Evolutionary conservation across 106 monocot species (phyloP).

Genomic region (Acorus gramineus): DNA sequence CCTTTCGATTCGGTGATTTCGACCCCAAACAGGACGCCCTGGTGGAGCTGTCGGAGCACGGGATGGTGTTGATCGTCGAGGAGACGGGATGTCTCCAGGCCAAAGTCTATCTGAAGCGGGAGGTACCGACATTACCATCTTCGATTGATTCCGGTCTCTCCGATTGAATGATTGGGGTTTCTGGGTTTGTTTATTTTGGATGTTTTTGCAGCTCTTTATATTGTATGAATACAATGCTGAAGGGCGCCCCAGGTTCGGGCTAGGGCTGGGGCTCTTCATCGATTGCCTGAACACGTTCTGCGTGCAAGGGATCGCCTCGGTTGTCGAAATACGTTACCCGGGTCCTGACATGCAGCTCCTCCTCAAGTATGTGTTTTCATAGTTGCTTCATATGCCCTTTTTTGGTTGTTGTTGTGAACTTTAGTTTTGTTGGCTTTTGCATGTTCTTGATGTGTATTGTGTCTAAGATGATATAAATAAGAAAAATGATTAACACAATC

Average conservation of each 20-base stretch:
- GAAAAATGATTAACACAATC: too few species aligned
- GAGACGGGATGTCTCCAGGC: constrained; percentile 92
- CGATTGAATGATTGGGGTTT: too few species aligned
- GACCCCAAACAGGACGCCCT: constrained; percentile 56
- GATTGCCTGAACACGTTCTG: constrained; percentile 90
- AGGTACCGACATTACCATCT: constrained; percentile 27
- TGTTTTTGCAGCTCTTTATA: constrained; percentile 56
- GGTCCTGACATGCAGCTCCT: constrained; percentile 96
- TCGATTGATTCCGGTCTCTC: too few species aligned
- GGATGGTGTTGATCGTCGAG: constrained; percentile 85
- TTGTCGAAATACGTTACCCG: constrained; percentile 88
- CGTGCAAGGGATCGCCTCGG: constrained; percentile 38
- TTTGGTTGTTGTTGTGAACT: background rate
- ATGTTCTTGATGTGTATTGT: too few species aligned
- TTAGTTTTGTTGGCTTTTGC: background rate
- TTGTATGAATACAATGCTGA: constrained; percentile 68
- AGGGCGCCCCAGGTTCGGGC: constrained; percentile 86
- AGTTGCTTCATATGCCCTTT: background rate
- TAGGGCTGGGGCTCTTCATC: constrained; percentile 76
- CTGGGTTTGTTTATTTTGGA: too few species aligned
- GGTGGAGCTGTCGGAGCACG: constrained; percentile 89
- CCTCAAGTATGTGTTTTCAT: constrained; percentile 45
- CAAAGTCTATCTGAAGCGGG: constrained; percentile 96
- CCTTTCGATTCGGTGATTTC: background rate
- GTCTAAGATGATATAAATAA: too few species aligned